Conservation (phyloP, 345 rosid genomes). For the Bruguiera gymnorhiza region DNA sequence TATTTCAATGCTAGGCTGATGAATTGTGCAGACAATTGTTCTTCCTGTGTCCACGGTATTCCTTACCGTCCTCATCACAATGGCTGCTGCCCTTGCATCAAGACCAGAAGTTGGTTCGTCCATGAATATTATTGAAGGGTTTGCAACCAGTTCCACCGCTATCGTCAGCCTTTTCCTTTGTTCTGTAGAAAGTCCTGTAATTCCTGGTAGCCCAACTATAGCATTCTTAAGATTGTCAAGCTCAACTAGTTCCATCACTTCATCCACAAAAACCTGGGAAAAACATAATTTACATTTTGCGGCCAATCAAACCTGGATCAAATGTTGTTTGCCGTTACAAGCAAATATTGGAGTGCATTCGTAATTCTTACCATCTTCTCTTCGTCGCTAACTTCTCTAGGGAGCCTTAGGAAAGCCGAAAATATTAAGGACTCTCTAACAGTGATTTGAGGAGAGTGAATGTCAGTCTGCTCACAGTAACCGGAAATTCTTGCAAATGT, state of each 20-base stretch:
- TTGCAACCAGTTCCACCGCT: constrained; percentile 59
- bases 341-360: background rate
- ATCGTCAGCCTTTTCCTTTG: constrained; percentile 54
- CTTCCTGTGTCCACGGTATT: constrained; percentile 56
- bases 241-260: constrained; percentile 52
- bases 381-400: constrained; percentile 61
- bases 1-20: constrained; percentile 58
- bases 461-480: constrained; percentile 82
- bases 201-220: constrained; percentile 51
- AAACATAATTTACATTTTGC: background rate
- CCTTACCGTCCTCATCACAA: constrained; percentile 54
- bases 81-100: constrained; percentile 64
- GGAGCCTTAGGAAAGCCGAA: constrained; percentile 84
- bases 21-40: constrained; percentile 60
- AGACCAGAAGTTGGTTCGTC: constrained; percentile 60
- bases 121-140: constrained; percentile 60
- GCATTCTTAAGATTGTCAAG: constrained; percentile 35
- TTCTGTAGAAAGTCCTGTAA: constrained; percentile 48
- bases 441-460: constrained; percentile 92
- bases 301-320: background rate
- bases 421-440: constrained; percentile 72
- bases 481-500: constrained; percentile 95
- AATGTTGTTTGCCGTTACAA: background rate
- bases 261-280: constrained; percentile 47
- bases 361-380: constrained; percentile 60